A percentile compares a stretch with the other conserved stretches of the same genome.
These are phyloP conservation scores for Acacia concinna DNA, from an alignment of 331 rosid species.

Conservation along the genomic window DNA sequence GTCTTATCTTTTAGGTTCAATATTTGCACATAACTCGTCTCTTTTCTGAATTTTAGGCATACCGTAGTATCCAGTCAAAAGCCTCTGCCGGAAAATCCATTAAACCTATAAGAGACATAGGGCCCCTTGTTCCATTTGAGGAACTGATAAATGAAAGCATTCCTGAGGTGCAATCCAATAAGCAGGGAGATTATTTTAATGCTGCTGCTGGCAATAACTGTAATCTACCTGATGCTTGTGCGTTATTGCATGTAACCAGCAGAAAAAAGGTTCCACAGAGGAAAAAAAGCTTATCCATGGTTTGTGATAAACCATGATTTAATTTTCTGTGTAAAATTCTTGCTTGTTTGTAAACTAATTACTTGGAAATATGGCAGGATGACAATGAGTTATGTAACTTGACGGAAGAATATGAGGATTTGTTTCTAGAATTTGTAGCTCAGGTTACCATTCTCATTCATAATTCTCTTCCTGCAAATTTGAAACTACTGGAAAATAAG, in stretches of 20 bases:
- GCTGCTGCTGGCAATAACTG: slow-evolving; percentile 38
- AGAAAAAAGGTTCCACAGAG: slow-evolving; percentile 65
- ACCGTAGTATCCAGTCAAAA: slow-evolving; percentile 47
- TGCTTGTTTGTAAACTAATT: slow-evolving; percentile 30
- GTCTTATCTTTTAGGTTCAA: slow-evolving; percentile 10
- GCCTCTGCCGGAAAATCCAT: slow-evolving; percentile 51
- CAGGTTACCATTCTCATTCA: slow-evolving; percentile 45
- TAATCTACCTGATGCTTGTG: slow-evolving; percentile 61
- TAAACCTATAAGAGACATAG: slow-evolving; percentile 46
- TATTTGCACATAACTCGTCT: slow-evolving; percentile 21
- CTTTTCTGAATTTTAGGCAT: slow-evolving; percentile 47
- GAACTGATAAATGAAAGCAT: slow-evolving; percentile 58
- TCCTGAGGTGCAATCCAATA: slow-evolving; percentile 42
- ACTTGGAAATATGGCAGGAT: slow-evolving; percentile 55
- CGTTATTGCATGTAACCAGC: slow-evolving; percentile 78
- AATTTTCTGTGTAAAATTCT: slow-evolving; percentile 27
- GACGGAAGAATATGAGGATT: slow-evolving; percentile 71
- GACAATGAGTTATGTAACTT: slow-evolving; percentile 49
- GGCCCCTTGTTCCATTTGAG: slow-evolving; percentile 80
- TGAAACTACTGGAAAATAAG: slow-evolving; percentile 14
- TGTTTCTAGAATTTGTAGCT: slow-evolving; percentile 62
- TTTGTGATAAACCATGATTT: slow-evolving; percentile 39
- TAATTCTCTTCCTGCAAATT: slow-evolving; percentile 5
- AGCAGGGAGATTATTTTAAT: slow-evolving; percentile 46
- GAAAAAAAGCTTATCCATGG: slow-evolving; percentile 66